phyloP scores from a whole-genome alignment of 1,139 yeast genomes.

The Candida albicans region DNA sequence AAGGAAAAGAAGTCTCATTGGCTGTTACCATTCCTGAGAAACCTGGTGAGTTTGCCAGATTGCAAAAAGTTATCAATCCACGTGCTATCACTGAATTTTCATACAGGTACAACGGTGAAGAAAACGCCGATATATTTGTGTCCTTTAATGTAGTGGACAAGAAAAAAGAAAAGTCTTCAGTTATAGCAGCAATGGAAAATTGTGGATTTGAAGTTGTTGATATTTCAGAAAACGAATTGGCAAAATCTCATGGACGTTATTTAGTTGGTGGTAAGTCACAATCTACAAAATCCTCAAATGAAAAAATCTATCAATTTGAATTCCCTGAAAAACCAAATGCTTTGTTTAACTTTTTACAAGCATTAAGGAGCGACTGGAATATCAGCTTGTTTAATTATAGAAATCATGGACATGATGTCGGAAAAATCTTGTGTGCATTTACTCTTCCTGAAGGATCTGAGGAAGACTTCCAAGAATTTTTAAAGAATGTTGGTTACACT shows the following conservation, averaged over 20 bases:
- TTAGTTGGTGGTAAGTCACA: conserved; percentile 82
- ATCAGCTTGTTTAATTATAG: conserved; percentile 93
- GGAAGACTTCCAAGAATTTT: conserved; percentile 63
- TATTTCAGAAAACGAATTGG: conserved; percentile 88
- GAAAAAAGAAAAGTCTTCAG: conserved; percentile 48
- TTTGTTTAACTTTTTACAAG: conserved; percentile 69
- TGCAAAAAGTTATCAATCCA: conserved; percentile 78
- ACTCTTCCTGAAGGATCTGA: conserved; percentile 75
- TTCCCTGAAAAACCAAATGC: conserved; percentile 99
- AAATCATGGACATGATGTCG: conserved; percentile 94
- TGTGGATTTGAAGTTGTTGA: conserved; percentile 68
- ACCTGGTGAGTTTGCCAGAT: conserved; percentile 83
- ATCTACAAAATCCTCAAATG: conserved; percentile 43
- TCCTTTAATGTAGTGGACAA: conserved; percentile 83
- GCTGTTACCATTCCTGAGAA: conserved; percentile 86
- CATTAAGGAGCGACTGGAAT: conserved; percentile 81
- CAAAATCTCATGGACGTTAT: conserved; percentile 94
- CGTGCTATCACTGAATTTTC: conserved; percentile 92
- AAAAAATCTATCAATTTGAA: conserved; percentile 79
- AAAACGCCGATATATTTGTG: conserved; percentile 76
- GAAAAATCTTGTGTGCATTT: conserved; percentile 87
- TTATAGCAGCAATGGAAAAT: conserved; percentile 39
- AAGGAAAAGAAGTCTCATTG: conserved; percentile 93
- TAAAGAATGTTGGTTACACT: conserved; percentile 71
- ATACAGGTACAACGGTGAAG: conserved; percentile 64